These are phyloP conservation scores for Suillus hirtellus DNA, from an alignment of 768 basidiomycete species.

Conservation along the genomic window DNA sequence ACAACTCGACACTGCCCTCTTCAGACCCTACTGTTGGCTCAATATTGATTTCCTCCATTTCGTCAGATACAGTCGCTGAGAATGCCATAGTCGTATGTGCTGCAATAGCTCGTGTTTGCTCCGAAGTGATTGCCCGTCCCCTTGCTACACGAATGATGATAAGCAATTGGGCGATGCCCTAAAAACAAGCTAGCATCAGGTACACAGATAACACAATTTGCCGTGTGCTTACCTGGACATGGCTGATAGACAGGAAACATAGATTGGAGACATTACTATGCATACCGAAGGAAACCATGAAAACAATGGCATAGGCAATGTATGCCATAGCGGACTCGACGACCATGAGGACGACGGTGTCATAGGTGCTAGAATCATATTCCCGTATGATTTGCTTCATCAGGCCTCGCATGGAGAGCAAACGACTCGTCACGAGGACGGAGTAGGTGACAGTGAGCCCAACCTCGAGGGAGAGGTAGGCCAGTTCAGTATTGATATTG, in stretches of 20 bases:
- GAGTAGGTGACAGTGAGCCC: slow-evolving; percentile 34
- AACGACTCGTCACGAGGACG: slow-evolving; percentile 30
- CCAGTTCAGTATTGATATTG: slow-evolving; percentile 25
- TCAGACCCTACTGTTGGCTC: background rate
- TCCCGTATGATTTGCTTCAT: slow-evolving; percentile 19
- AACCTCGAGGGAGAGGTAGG: slow-evolving; percentile 34
- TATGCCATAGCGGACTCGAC: slow-evolving; percentile 39
- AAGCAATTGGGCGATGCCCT: slow-evolving; percentile 36
- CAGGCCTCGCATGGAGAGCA: slow-evolving; percentile 24
- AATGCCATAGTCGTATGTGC: slow-evolving; percentile 2
- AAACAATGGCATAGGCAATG: slow-evolving; percentile 28
- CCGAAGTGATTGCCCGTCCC: slow-evolving; percentile 25
- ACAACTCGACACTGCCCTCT: background rate
- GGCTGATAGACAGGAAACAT: slow-evolving; percentile 33
- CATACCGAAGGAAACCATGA: slow-evolving; percentile 32
- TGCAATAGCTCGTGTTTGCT: background rate
- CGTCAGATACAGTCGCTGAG: background rate
- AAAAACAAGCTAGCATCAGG: background rate
- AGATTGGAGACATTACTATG: slow-evolving; percentile 30
- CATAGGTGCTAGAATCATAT: slow-evolving; percentile 24
- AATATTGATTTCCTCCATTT: background rate
- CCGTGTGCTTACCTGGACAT: slow-evolving; percentile 28
- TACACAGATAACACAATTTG: background rate
- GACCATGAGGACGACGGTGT: slow-evolving; percentile 31
- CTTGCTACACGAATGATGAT: slow-evolving; percentile 38